Evolutionary conservation across 306 rosid genomes (phyloP).

Genomic region (Dryas octopetala): DNA sequence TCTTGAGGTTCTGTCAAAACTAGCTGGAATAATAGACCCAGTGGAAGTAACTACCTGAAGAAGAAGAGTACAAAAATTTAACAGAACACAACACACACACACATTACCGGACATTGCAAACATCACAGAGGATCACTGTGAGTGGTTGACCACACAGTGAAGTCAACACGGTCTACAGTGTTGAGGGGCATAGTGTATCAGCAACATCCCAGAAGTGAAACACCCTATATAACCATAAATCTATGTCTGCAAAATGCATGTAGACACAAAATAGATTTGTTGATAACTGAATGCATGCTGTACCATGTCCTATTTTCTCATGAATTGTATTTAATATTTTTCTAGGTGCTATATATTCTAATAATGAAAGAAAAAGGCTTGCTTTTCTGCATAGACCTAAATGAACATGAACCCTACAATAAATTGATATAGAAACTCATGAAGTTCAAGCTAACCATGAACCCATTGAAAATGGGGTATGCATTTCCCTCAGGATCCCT

Average conservation of each 20-base stretch:
- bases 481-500: slow-evolving; percentile 54
- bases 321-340: neutral
- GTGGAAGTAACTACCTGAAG: slow-evolving; percentile 65
- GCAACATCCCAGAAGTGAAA: too few species aligned
- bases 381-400: neutral
- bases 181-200: too few species aligned
- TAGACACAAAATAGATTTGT: neutral
- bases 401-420: slow-evolving; percentile 8
- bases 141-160: neutral
- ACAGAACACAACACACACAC: neutral
- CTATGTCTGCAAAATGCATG: neutral
- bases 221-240: too few species aligned
- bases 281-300: neutral
- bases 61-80: slow-evolving; percentile 2
- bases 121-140: neutral
- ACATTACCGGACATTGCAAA: neutral
- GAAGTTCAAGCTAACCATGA: slow-evolving; percentile 57
- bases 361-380: neutral
- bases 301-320: neutral
- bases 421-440: slow-evolving; percentile 18
- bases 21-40: slow-evolving; percentile 62
- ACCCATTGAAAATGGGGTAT: slow-evolving; percentile 66
- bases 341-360: neutral
- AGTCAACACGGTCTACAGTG: neutral
- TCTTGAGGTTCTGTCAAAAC: slow-evolving; percentile 67